Percentiles rank a stretch among this genome's conserved stretches.
These are phyloP conservation scores for Ilex aquifolium DNA, from an alignment of 257 asterid genomes.

Conservation along the genomic window DNA sequence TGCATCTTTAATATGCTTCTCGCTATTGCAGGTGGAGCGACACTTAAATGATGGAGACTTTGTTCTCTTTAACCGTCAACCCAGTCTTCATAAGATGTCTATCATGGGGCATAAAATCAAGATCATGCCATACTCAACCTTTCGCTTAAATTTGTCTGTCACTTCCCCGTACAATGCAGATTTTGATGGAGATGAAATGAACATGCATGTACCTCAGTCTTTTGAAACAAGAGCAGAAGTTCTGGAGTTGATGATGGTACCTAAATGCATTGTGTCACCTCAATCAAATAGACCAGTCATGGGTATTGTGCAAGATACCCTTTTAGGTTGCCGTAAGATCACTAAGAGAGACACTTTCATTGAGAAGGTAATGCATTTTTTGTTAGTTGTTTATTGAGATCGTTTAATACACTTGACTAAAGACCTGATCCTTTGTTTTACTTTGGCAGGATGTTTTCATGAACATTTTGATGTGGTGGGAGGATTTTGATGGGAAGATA, in stretches of 20 bases:
- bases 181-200: slow-evolving; percentile 99
- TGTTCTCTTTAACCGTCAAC: slow-evolving; percentile 93
- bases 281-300: slow-evolving; percentile 95
- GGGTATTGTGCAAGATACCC: slow-evolving; percentile 99
- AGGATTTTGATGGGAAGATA: slow-evolving; percentile 97
- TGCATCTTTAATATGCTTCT: neutral
- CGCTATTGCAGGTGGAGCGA: slow-evolving; percentile 82
- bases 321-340: slow-evolving; percentile 90
- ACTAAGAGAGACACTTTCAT: slow-evolving; percentile 96
- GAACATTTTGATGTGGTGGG: slow-evolving; percentile 99
- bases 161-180: slow-evolving; percentile 99
- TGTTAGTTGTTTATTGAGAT: neutral
- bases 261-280: slow-evolving; percentile 95
- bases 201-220: slow-evolving; percentile 99
- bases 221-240: slow-evolving; percentile 99
- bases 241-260: slow-evolving; percentile 95
- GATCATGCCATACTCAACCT: slow-evolving; percentile 98
- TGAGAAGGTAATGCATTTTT: slow-evolving; percentile 61
- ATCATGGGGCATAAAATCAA: slow-evolving; percentile 98
- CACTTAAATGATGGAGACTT: slow-evolving; percentile 98
- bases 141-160: slow-evolving; percentile 90
- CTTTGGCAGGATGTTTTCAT: slow-evolving; percentile 85
- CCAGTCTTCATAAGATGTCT: slow-evolving; percentile 98
- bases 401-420: no score
- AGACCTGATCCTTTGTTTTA: slow-evolving; percentile 1